These are phyloP conservation scores for Scedosporium aurantiacum DNA, from an alignment of 2,329 filamentous ascomycete genomes.

Conservation along the genomic window DNA sequence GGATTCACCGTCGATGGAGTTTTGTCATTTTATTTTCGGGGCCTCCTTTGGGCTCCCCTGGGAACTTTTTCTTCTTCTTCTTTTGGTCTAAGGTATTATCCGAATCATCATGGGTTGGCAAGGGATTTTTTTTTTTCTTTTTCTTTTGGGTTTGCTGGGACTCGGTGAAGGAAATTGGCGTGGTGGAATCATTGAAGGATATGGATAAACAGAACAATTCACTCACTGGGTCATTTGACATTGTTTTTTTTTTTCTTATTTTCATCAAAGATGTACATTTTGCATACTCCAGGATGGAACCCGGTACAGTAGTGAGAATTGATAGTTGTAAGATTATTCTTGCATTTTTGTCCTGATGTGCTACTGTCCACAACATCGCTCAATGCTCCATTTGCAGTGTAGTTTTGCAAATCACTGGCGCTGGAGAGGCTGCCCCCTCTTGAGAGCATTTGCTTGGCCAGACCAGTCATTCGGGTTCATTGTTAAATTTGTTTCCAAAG, in stretches of 20 bases:
- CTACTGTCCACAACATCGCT: no score
- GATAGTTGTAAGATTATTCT: background rate
- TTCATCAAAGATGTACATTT: background rate
- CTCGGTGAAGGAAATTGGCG: background rate
- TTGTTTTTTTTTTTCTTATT: background rate
- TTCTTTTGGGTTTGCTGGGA: background rate
- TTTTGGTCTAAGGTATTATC: background rate
- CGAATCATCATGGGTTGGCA: background rate
- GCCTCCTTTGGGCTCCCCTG: background rate
- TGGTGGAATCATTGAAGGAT: background rate
- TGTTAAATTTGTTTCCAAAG: no score
- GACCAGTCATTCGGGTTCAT: no score
- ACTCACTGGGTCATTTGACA: background rate
- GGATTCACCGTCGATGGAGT: no score
- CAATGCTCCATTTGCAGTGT: no score
- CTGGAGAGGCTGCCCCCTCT: no score
- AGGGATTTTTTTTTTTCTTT: background rate
- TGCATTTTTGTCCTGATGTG: background rate
- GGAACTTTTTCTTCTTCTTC: background rate
- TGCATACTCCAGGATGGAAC: background rate
- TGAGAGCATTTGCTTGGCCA: no score
- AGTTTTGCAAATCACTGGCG: no score
- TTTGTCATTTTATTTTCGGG: background rate
- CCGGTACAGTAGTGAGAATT: background rate
- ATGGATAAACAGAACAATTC: background rate